Conservation (phyloP, 2,329 filamentous ascomycete genomes). For the Aspergillus tanneri region DNA sequence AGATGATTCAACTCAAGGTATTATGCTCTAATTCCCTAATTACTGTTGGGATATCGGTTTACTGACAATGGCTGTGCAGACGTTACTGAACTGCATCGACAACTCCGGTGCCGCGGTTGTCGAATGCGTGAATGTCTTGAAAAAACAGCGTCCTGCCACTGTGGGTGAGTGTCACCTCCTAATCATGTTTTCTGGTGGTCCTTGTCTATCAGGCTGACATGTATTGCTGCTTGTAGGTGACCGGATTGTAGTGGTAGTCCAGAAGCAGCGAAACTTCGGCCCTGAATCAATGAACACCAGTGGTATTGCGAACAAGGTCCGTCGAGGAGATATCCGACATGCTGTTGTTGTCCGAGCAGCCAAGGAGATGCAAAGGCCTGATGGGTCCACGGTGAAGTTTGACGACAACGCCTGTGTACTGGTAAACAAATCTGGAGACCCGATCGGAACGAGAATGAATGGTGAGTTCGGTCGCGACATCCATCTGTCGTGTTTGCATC, state of each 20-base stretch:
- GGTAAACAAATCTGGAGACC: conserved; percentile 95
- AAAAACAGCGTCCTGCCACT: conserved; percentile 79
- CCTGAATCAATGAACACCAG: conserved; percentile 69
- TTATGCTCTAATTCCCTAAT: too few species aligned
- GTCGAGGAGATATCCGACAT: conserved; percentile 92
- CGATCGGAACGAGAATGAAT: conserved; percentile 87
- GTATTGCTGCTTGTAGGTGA: conserved; percentile 63
- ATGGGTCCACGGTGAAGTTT: conserved; percentile 88
- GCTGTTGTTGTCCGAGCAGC: conserved; percentile 89
- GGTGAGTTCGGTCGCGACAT: conserved; percentile 47
- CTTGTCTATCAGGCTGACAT: background rate
- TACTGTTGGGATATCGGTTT: too few species aligned
- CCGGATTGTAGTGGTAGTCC: conserved; percentile 93
- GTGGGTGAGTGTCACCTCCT: conserved; percentile 64
- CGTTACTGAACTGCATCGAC: conserved; percentile 99
- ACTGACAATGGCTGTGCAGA: conserved; percentile 51
- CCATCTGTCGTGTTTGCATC: background rate
- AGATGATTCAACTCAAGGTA: conserved; percentile 90
- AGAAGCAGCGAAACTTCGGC: conserved; percentile 83
- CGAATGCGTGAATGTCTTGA: conserved; percentile 90
- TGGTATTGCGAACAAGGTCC: conserved; percentile 86
- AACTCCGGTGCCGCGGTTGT: conserved; percentile 97
- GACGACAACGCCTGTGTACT: conserved; percentile 98
- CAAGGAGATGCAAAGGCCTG: conserved; percentile 81
- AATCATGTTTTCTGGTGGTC: background rate